A percentile compares a stretch with the other conserved stretches of the same genome.
Evolutionary conservation across 371 early-diverging fungal genomes (phyloP).

Genomic region (Funneliformis caledonium): DNA sequence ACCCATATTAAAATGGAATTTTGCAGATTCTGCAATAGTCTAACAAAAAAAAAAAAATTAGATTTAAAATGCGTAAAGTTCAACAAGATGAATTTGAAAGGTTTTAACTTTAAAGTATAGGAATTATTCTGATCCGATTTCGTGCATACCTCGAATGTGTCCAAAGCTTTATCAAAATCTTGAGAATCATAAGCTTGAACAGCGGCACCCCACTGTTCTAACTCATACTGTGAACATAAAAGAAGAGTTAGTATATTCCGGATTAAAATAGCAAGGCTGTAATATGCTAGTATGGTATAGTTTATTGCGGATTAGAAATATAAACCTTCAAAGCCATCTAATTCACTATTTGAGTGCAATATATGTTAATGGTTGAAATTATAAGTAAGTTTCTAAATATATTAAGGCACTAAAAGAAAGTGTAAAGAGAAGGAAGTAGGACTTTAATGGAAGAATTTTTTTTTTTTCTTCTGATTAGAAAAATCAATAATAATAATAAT

Average conservation of each 20-base stretch:
- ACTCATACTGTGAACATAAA: constrained; percentile 60
- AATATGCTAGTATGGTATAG: background rate
- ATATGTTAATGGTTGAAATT: background rate
- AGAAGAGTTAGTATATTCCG: background rate
- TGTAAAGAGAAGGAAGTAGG: background rate
- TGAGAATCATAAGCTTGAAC: constrained; percentile 69
- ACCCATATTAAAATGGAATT: constrained; percentile 95
- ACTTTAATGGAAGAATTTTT: too few species aligned
- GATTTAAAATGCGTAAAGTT: background rate
- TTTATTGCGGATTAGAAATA: background rate
- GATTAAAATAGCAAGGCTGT: background rate
- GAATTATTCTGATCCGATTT: background rate
- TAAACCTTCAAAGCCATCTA: constrained; percentile 11
- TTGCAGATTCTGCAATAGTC: constrained; percentile 89
- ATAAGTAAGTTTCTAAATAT: too few species aligned
- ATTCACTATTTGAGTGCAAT: background rate
- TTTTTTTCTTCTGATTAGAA: too few species aligned
- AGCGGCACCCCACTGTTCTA: constrained; percentile 79
- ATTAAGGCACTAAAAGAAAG: background rate
- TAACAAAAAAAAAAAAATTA: constrained; percentile 44
- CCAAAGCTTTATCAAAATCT: constrained; percentile 67
- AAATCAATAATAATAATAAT: too few species aligned
- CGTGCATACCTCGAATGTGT: constrained; percentile 63
- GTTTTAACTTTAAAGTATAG: background rate
- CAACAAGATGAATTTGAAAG: background rate